phyloP scores from a whole-genome alignment of 1,284 basidiomycete species.

The Sporisorium reilianum region DNA sequence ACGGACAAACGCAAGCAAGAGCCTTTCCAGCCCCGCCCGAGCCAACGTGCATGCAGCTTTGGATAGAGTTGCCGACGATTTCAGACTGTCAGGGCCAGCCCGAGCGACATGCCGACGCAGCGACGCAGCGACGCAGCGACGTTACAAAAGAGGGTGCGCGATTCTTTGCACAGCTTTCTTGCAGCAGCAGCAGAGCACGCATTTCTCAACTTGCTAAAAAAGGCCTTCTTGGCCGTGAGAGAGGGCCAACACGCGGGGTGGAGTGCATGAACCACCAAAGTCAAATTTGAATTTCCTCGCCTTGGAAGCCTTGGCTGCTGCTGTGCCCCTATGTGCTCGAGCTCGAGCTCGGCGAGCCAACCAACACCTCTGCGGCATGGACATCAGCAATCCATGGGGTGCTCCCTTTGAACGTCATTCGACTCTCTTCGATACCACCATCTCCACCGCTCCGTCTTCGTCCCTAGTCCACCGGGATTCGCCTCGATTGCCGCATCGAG shows the following conservation, averaged over 20 bases:
- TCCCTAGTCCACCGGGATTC: background rate
- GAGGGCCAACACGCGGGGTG: background rate
- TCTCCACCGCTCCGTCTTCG: background rate
- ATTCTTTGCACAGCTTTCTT: constrained; percentile 3
- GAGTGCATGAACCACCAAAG: background rate
- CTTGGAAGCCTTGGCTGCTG: background rate
- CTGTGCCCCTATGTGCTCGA: constrained; percentile 4
- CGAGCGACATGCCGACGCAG: constrained; percentile 6
- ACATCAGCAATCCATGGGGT: too few relatives aligned
- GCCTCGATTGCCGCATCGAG: background rate
- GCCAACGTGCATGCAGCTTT: background rate
- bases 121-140: too few relatives aligned
- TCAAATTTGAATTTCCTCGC: constrained; percentile 2
- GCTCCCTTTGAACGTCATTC: background rate
- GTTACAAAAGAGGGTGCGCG: background rate
- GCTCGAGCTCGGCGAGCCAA: background rate
- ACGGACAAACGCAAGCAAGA: too few relatives aligned
- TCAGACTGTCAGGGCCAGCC: background rate
- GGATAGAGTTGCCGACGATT: background rate
- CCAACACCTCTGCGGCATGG: background rate
- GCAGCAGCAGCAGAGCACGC: background rate
- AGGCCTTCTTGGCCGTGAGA: background rate
- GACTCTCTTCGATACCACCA: constrained; percentile 5
- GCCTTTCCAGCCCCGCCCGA: constrained; percentile 10
- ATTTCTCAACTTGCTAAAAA: background rate